Evolutionary conservation across 225 moss, liverwort and hornwort species (phyloP).

Genomic region (Rhytidiadelphus loreus): DNA sequence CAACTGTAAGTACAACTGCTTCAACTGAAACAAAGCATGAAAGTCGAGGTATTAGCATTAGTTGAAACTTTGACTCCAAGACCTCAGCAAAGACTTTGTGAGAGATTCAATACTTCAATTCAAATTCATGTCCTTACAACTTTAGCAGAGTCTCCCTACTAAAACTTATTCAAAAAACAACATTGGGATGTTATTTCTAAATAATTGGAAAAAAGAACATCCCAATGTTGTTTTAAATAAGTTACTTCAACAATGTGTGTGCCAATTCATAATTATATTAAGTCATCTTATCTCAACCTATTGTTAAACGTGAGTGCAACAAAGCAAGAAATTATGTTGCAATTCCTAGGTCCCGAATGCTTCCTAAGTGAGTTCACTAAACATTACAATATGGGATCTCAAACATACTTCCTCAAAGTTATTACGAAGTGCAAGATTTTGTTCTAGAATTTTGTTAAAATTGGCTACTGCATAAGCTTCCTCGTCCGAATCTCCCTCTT

Average conservation of each 20-base stretch:
- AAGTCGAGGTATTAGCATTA: background rate
- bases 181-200: background rate
- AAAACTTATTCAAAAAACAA: background rate
- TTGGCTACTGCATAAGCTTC: constrained; percentile 8
- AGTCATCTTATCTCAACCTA: background rate
- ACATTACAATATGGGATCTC: background rate
- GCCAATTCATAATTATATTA: background rate
- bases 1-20: constrained; percentile 62
- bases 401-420: constrained; percentile 62
- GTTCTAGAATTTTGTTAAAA: constrained; percentile 46
- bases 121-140: background rate
- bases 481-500: background rate
- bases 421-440: constrained; percentile 49
- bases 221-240: background rate
- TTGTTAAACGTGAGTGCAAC: background rate
- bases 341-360: background rate
- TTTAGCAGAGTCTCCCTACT: fast-evolving
- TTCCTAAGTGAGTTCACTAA: background rate
- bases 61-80: background rate
- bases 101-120: background rate
- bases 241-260: background rate
- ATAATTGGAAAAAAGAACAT: background rate
- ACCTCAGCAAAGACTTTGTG: background rate
- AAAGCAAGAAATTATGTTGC: background rate
- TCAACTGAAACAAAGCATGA: constrained; percentile 33